A percentile compares a stretch with the other conserved stretches of the same genome.
Conservation (phyloP, 352 stramenopile species). For the Phytophthora aleatoria region DNA sequence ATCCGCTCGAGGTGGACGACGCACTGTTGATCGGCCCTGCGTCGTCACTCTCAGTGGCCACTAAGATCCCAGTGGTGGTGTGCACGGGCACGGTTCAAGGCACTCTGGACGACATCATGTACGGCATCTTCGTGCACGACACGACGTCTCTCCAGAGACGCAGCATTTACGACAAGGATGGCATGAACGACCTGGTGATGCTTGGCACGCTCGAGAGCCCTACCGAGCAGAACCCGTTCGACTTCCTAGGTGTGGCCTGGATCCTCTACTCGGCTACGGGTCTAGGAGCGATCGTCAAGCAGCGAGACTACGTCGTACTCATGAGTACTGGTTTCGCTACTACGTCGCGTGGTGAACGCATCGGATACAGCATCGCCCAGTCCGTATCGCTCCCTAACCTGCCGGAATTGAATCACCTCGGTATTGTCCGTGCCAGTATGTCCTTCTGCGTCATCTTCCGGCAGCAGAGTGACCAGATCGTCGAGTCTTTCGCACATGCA, state of each 20-base stretch:
- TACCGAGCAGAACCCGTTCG: conserved; percentile 44
- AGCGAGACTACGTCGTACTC: conserved; percentile 52
- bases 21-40: conserved; percentile 49
- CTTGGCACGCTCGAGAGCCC: conserved; percentile 42
- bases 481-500: conserved; percentile 52
- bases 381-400: conserved; percentile 53
- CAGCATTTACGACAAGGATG: conserved; percentile 38
- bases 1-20: conserved; percentile 12
- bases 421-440: conserved; percentile 45
- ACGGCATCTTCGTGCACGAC: conserved; percentile 49
- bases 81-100: conserved; percentile 41
- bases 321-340: conserved; percentile 34
- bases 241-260: conserved; percentile 51
- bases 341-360: conserved; percentile 46
- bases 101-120: conserved; percentile 58
- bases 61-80: conserved; percentile 41
- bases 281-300: conserved; percentile 33
- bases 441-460: conserved; percentile 52
- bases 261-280: conserved; percentile 45
- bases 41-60: conserved; percentile 47
- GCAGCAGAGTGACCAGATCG: conserved; percentile 37
- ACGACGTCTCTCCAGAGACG: conserved; percentile 38
- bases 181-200: conserved; percentile 47
- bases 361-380: conserved; percentile 51
- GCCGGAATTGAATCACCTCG: conserved; percentile 38